A percentile compares a stretch with the other conserved stretches of the same genome.
Conservation (phyloP, 2,329 filamentous ascomycete genomes). For the Pseudogymnoascus verrucosus region DNA sequence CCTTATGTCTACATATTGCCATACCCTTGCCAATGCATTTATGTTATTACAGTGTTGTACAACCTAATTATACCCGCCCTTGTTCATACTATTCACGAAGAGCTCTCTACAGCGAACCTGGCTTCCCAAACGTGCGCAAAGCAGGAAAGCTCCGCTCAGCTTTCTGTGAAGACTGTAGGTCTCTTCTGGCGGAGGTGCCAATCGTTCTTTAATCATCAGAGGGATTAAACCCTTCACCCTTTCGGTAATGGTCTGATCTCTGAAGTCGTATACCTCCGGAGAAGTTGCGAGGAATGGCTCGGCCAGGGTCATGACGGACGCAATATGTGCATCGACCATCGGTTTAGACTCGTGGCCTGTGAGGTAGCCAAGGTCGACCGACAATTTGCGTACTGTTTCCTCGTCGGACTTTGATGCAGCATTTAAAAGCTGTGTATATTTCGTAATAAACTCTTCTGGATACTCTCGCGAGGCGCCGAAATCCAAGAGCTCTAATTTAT, state of each 20-base stretch:
- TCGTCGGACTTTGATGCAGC: constrained; percentile 69
- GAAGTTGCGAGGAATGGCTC: constrained; percentile 77
- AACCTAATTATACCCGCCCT: constrained; percentile 17
- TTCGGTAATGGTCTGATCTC: constrained; percentile 92
- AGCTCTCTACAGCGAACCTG: constrained; percentile 72
- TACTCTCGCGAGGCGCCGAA: constrained; percentile 90
- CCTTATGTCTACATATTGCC: neutral
- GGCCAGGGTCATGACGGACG: constrained; percentile 79
- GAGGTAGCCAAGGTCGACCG: constrained; percentile 75
- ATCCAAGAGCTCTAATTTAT: constrained; percentile 82
- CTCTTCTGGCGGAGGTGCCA: constrained; percentile 91
- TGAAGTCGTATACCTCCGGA: constrained; percentile 83
- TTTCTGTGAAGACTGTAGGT: constrained; percentile 95
- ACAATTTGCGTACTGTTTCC: constrained; percentile 55
- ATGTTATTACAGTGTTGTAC: neutral
- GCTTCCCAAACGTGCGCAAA: constrained; percentile 82
- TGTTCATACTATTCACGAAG: constrained; percentile 47
- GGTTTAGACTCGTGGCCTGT: constrained; percentile 77
- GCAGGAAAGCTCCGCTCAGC: constrained; percentile 84
- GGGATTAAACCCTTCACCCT: constrained; percentile 83
- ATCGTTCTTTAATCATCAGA: constrained; percentile 80
- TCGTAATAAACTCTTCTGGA: constrained; percentile 67
- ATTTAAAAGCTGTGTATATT: constrained; percentile 71
- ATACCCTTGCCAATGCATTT: neutral
- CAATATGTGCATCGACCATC: constrained; percentile 89